phyloP scores from a whole-genome alignment of 1,284 basidiomycete genomes.

The Cystodermella granulosa region DNA sequence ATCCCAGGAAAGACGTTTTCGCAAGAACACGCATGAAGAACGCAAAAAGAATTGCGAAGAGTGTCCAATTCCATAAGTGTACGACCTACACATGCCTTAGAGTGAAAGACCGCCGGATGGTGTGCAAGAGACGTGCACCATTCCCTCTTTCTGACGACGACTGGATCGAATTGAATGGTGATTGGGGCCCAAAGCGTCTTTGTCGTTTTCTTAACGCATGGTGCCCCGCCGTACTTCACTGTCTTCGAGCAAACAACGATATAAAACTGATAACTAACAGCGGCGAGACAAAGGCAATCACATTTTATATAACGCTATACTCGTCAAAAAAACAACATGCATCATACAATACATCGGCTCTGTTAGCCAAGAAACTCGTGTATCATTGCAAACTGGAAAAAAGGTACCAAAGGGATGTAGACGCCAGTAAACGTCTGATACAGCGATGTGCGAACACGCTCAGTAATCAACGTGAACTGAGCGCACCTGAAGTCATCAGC shows the following conservation, averaged over 20 bases:
- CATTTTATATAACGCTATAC: constrained; percentile 27
- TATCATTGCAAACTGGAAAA: constrained; percentile 11
- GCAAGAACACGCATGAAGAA: neutral
- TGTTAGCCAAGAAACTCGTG: constrained; percentile 11
- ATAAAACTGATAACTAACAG: constrained; percentile 24
- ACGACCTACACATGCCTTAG: constrained; percentile 3
- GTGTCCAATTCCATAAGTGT: constrained; percentile 19
- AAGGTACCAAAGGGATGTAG: neutral
- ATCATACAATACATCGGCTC: constrained; percentile 7
- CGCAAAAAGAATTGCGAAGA: constrained; percentile 8
- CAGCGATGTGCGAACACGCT: constrained; percentile 22
- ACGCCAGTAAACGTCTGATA: constrained; percentile 14
- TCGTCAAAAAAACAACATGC: constrained; percentile 23
- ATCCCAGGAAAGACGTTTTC: constrained; percentile 9
- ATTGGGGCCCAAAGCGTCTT: constrained; percentile 21
- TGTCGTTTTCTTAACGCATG: constrained; percentile 29
- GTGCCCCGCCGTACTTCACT: constrained; percentile 22
- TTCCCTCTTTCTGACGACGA: constrained; percentile 16
- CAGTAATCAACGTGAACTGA: constrained; percentile 35
- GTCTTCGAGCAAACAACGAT: constrained; percentile 23
- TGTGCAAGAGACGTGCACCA: constrained; percentile 38
- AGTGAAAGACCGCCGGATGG: constrained; percentile 6
- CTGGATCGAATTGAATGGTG: constrained; percentile 14
- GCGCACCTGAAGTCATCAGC: constrained; percentile 31
- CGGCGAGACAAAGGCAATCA: constrained; percentile 14